Percentiles rank a stretch among this genome's conserved stretches.
Evolutionary conservation across 1,284 basidiomycete species (phyloP).

Genomic region (Volvariella surrecta): DNA sequence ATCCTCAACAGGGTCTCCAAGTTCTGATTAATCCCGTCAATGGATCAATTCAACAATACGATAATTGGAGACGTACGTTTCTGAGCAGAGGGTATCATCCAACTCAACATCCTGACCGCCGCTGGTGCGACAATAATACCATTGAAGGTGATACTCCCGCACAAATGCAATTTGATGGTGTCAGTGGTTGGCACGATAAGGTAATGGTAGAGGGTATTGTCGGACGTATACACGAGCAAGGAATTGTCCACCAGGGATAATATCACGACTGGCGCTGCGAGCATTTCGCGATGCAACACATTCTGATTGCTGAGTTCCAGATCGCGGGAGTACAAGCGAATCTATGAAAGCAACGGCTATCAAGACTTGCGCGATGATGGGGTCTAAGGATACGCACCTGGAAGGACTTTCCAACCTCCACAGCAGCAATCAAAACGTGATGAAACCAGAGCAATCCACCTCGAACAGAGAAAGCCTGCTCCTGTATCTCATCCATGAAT

Average conservation of each 20-base stretch:
- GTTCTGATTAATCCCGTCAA: conserved; percentile 37
- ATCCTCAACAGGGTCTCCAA: conserved; percentile 93
- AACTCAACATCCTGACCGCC: conserved; percentile 87
- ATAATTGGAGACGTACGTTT: conserved; percentile 56
- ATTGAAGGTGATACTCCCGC: conserved; percentile 92
- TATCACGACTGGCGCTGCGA: conserved; percentile 74
- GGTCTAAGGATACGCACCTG: conserved; percentile 43
- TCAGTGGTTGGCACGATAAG: conserved; percentile 83
- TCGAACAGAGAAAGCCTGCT: conserved; percentile 81
- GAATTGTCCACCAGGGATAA: conserved; percentile 94
- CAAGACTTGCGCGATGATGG: conserved; percentile 6
- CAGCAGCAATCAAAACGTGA: conserved; percentile 88
- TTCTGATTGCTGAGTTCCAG: conserved; percentile 83
- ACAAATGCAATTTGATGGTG: conserved; percentile 80
- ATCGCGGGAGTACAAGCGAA: conserved; percentile 95
- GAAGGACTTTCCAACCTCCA: conserved; percentile 73
- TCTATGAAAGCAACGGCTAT: conserved; percentile 31
- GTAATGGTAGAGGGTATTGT: conserved; percentile 93
- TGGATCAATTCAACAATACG: neutral
- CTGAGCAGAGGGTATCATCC: conserved; percentile 93
- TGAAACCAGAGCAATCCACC: conserved; percentile 97
- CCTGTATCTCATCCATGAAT: conserved; percentile 81
- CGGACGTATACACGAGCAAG: conserved; percentile 93
- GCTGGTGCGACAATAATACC: conserved; percentile 85
- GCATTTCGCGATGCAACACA: conserved; percentile 76